A percentile compares a stretch with the other conserved stretches of the same genome.
These are phyloP conservation scores for Syzygium oleosum DNA, from an alignment of 345 rosid genomes.

Conservation along the genomic window DNA sequence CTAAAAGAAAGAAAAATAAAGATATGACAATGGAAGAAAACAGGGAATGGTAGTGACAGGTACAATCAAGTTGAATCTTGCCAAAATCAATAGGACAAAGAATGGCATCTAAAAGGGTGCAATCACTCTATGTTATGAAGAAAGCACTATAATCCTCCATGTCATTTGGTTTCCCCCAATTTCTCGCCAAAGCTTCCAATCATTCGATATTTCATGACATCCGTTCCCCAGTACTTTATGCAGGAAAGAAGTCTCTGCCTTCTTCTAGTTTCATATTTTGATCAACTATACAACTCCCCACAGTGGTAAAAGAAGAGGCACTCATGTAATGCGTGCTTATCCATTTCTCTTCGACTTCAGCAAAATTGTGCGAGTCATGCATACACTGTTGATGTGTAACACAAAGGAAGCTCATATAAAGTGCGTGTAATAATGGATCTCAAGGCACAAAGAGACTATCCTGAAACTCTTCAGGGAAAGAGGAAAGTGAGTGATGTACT, in stretches of 20 bases:
- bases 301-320: neutral
- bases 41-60: neutral
- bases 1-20: neutral
- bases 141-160: neutral
- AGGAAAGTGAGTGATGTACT: neutral
- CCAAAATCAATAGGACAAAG: neutral
- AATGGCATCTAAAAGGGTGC: neutral
- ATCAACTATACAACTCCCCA: neutral
- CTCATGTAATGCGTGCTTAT: neutral
- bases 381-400: neutral
- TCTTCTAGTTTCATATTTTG: neutral
- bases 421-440: neutral
- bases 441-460: neutral
- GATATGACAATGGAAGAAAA: neutral
- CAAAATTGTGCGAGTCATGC: neutral
- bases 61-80: neutral
- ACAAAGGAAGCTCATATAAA: neutral
- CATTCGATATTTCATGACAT: neutral
- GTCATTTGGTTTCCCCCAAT: neutral
- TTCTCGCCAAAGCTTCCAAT: neutral
- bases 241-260: neutral
- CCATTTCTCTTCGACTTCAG: neutral
- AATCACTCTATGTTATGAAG: neutral
- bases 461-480: neutral
- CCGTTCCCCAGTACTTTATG: neutral